Conservation (phyloP, 371 early-diverging fungal species). For the Lichtheimia corymbifera region DNA sequence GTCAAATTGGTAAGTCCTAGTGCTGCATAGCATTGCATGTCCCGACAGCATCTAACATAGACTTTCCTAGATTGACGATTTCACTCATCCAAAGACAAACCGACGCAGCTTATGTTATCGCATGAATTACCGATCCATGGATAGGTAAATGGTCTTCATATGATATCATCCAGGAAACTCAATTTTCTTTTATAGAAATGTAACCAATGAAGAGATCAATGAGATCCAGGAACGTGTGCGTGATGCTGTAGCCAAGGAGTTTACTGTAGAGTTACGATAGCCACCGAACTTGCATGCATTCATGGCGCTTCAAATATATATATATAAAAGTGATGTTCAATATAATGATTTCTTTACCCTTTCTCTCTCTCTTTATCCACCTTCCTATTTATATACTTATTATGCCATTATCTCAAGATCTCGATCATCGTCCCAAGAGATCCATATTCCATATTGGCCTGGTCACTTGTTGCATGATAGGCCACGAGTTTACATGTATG, state of each 20-base stretch:
- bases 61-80: conserved; percentile 77
- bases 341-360: too few species aligned
- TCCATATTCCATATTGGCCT: neutral
- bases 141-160: conserved; percentile 47
- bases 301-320: too few species aligned
- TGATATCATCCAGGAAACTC: neutral
- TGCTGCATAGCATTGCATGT: neutral
- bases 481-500: conserved; percentile 6
- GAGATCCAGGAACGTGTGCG: conserved; percentile 83
- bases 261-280: conserved; percentile 81
- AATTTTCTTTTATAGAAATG: conserved; percentile 29
- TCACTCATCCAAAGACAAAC: conserved; percentile 83
- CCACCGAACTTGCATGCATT: too few species aligned
- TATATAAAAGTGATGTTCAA: too few species aligned
- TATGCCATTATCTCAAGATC: neutral
- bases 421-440: neutral
- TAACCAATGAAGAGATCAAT: conserved; percentile 94
- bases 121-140: conserved; percentile 92
- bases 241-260: conserved; percentile 58
- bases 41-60: neutral
- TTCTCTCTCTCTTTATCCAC: too few species aligned
- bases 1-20: conserved; percentile 69
- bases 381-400: neutral
- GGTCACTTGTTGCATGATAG: conserved; percentile 2
- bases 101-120: conserved; percentile 86